Percentiles rank a stretch among this genome's conserved stretches.
Conservation (phyloP, 2,329 filamentous ascomycete species). For the Teratosphaeriaceae sp. region DNA sequence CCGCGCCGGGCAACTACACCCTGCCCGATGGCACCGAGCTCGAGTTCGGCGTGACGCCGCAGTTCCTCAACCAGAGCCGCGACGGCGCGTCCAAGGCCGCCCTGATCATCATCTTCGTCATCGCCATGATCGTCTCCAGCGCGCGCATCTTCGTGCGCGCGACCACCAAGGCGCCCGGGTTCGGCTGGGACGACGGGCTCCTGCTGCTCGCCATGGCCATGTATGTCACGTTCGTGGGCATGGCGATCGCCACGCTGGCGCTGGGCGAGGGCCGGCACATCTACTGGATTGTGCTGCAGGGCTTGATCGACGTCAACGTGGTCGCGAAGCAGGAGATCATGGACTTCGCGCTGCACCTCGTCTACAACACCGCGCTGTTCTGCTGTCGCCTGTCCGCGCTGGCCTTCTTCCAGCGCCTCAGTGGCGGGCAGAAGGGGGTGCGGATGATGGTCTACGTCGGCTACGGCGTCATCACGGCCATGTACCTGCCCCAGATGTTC, state of each 20-base stretch:
- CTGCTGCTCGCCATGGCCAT: conserved; percentile 25
- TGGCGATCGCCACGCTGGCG: conserved; percentile 39
- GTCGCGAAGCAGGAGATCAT: conserved; percentile 31
- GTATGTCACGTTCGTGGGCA: conserved; percentile 39
- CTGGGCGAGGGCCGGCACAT: conserved; percentile 44
- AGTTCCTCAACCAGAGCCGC: conserved; percentile 31
- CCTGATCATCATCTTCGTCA: conserved; percentile 36
- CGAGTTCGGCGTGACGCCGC: conserved; percentile 25
- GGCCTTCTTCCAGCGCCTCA: conserved; percentile 46
- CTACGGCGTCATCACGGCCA: conserved; percentile 29
- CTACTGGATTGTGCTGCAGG: conserved; percentile 38
- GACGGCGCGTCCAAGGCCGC: conserved; percentile 32
- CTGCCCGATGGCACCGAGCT: neutral
- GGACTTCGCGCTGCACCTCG: conserved; percentile 45
- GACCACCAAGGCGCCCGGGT: conserved; percentile 12
- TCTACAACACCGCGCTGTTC: conserved; percentile 46
- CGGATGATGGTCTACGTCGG: conserved; percentile 27
- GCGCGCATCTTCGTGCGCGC: conserved; percentile 27
- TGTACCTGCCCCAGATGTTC: conserved; percentile 43
- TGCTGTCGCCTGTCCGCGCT: conserved; percentile 47
- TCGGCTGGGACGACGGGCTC: conserved; percentile 35
- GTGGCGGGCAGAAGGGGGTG: conserved; percentile 33
- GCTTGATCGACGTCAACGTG: conserved; percentile 33
- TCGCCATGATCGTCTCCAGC: conserved; percentile 31
- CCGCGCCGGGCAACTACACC: conserved; percentile 5